Evolutionary conservation across 176 grass and related monocot genomes (phyloP).

Genomic region (Eremochloa ophiuroides): DNA sequence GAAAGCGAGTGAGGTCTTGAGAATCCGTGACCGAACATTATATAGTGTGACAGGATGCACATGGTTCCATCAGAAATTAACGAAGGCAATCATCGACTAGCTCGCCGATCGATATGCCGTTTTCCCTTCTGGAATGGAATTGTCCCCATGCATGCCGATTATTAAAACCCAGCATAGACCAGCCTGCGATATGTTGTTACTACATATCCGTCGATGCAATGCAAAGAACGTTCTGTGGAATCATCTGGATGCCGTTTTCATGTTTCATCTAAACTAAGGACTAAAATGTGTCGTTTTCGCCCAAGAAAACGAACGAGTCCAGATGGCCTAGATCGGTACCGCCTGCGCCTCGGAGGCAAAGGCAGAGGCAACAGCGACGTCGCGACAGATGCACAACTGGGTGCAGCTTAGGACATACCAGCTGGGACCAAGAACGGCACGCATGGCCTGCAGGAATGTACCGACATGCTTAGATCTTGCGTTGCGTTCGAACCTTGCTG

Average conservation of each 20-base stretch:
- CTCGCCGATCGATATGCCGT: background rate
- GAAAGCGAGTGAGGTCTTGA: background rate
- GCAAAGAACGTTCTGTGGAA: background rate
- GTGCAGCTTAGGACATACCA: constrained; percentile 8
- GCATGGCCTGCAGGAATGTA: constrained; percentile 30
- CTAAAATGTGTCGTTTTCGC: background rate
- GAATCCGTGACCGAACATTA: background rate
- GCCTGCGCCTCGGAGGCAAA: background rate
- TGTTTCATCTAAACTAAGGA: background rate
- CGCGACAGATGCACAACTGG: constrained; percentile 26
- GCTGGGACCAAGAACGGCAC: background rate
- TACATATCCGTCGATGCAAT: background rate
- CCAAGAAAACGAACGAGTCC: constrained; percentile 17
- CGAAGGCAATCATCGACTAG: background rate
- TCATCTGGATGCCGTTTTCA: background rate
- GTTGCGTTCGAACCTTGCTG: background rate
- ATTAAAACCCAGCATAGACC: background rate
- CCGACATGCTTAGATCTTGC: constrained; percentile 21
- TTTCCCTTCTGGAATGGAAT: background rate
- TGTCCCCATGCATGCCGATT: background rate
- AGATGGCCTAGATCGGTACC: background rate
- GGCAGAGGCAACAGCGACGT: constrained; percentile 18
- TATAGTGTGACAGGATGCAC: background rate
- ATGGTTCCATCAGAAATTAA: background rate
- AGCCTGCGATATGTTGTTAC: background rate